phyloP scores from a whole-genome alignment of 371 early-diverging fungal genomes.

The Mucor velutinosus region DNA sequence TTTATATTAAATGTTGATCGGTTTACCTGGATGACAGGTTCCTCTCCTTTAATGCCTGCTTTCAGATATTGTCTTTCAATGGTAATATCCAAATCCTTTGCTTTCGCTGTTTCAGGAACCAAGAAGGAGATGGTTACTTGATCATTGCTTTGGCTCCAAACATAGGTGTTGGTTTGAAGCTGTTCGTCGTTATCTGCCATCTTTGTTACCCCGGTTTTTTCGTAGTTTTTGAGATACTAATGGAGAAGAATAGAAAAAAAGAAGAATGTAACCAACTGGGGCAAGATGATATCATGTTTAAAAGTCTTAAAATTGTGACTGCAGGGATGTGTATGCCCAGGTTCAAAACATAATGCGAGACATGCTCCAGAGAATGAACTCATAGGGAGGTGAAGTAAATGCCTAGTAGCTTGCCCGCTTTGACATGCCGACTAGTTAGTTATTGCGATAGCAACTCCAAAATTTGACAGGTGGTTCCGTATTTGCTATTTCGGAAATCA shows the following conservation, averaged over 20 bases:
- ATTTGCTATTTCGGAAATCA: too few relatives aligned
- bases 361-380: not conserved
- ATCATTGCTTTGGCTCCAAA: constrained; percentile 52
- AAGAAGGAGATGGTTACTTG: constrained; percentile 56
- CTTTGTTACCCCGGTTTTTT: constrained; percentile 3
- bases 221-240: not conserved
- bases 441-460: not conserved
- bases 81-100: constrained; percentile 48
- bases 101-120: constrained; percentile 44
- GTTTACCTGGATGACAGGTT: constrained; percentile 48
- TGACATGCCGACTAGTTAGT: not conserved
- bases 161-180: constrained; percentile 50
- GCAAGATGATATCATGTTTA: not conserved
- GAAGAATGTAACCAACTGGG: not conserved
- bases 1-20: not conserved
- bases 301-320: constrained; percentile 12
- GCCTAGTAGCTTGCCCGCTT: not conserved
- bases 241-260: not conserved
- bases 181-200: constrained; percentile 48
- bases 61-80: constrained; percentile 43
- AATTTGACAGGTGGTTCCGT: too few relatives aligned
- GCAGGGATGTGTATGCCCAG: not conserved
- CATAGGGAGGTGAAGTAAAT: not conserved
- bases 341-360: not conserved
- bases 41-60: constrained; percentile 50